A percentile compares a stretch with the other conserved stretches of the same genome.
Conservation (phyloP, 352 stramenopile genomes). For the Phytophthora tubulina region DNA sequence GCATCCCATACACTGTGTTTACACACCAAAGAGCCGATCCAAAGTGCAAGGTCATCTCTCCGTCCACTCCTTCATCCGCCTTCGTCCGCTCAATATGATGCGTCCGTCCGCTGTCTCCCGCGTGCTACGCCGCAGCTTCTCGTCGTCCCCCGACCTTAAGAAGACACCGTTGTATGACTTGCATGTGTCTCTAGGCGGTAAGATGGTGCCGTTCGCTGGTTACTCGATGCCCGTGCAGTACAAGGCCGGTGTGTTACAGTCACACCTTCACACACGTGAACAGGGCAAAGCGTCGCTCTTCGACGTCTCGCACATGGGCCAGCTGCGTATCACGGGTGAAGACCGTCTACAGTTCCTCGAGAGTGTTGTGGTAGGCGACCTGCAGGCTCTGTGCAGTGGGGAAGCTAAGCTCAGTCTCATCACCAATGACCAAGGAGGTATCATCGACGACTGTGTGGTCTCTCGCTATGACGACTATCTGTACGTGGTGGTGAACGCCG, state of each 20-base stretch:
- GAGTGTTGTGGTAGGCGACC: constrained; percentile 95
- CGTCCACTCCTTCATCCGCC: constrained; percentile 19
- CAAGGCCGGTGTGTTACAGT: constrained; percentile 95
- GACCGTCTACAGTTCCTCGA: constrained; percentile 97
- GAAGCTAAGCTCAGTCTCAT: constrained; percentile 95
- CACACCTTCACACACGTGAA: constrained; percentile 85
- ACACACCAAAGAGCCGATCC: not conserved
- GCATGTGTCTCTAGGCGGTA: constrained; percentile 76
- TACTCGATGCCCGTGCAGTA: constrained; percentile 99
- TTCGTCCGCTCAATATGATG: constrained; percentile 11
- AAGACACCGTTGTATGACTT: constrained; percentile 86
- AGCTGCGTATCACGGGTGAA: constrained; percentile 93
- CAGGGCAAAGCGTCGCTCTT: constrained; percentile 93
- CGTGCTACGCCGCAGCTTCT: constrained; percentile 38
- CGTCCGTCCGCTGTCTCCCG: constrained; percentile 19
- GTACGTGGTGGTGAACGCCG: constrained; percentile 98
- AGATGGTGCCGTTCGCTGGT: constrained; percentile 97
- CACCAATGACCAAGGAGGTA: constrained; percentile 96
- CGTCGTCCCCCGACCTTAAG: constrained; percentile 59
- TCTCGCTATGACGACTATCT: constrained; percentile 95
- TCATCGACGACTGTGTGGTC: constrained; percentile 99
- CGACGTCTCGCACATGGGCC: constrained; percentile 99
- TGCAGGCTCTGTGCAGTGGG: constrained; percentile 87
- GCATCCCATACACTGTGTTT: constrained; percentile 10
- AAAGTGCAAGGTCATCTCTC: not conserved